Percentiles rank a stretch among this genome's conserved stretches.
Evolutionary conservation across 345 rosid species (phyloP).

Genomic region (Populus davidiana): DNA sequence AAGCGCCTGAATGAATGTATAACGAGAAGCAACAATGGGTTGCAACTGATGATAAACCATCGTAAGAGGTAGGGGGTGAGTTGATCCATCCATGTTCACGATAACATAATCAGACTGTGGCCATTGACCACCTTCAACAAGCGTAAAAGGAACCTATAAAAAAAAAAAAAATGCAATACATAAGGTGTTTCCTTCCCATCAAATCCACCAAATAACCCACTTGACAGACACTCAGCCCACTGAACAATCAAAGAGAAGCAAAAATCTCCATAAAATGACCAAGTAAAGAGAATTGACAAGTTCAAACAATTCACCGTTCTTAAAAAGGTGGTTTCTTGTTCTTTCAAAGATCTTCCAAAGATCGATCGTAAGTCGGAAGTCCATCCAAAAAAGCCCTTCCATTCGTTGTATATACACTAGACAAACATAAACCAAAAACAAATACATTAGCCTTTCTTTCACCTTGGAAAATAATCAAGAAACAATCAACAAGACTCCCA

Average conservation of each 20-base stretch:
- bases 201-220: conserved; percentile 1
- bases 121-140: conserved; percentile 54
- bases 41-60: conserved; percentile 73
- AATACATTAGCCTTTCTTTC: not conserved
- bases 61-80: conserved; percentile 73
- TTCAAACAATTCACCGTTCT: conserved; percentile 46
- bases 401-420: conserved; percentile 80
- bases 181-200: not conserved
- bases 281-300: not conserved
- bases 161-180: not conserved
- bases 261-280: not conserved
- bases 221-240: not conserved
- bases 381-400: conserved; percentile 80
- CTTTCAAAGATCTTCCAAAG: conserved; percentile 65
- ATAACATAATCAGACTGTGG: conserved; percentile 43
- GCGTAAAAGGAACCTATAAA: conserved; percentile 81
- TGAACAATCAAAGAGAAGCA: not conserved
- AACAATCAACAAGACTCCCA: conserved; percentile 1
- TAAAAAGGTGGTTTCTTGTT: conserved; percentile 53
- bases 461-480: not conserved
- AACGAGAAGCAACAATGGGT: conserved; percentile 71
- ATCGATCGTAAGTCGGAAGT: conserved; percentile 57
- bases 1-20: conserved; percentile 79
- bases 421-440: not conserved
- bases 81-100: conserved; percentile 76